Evolutionary conservation across 169 alveolate genomes (phyloP).

Genomic region (Plasmodium gaboni): DNA sequence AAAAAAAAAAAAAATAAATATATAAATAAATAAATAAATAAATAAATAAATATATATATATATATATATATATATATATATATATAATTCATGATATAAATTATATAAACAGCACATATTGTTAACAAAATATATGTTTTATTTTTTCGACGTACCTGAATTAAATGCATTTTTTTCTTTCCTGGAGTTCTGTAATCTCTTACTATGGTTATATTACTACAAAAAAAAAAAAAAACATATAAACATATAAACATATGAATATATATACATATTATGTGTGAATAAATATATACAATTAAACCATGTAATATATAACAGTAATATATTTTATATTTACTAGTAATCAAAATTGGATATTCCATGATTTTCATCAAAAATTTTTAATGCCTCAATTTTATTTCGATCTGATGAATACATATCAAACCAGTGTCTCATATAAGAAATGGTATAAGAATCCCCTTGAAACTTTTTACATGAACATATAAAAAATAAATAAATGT

Average conservation of each 20-base stretch:
- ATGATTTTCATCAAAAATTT: conserved; percentile 59
- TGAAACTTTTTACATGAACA: conserved; percentile 18
- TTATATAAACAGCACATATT: background rate
- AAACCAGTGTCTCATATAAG: conserved; percentile 69
- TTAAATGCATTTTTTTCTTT: conserved; percentile 71
- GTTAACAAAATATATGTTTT: background rate
- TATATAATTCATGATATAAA: background rate
- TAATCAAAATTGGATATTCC: conserved; percentile 67
- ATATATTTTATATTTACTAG: conserved; percentile 23
- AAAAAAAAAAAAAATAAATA: conserved; percentile 15
- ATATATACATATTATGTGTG: background rate
- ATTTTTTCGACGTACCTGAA: conserved; percentile 26
- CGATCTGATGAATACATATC: conserved; percentile 44
- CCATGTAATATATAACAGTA: background rate
- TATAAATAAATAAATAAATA: background rate
- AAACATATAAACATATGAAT: background rate
- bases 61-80: background rate
- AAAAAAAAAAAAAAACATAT: background rate
- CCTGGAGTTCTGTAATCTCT: conserved; percentile 63
- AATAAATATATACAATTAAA: background rate
- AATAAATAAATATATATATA: too few species aligned
- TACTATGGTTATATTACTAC: conserved; percentile 56
- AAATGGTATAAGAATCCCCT: conserved; percentile 71
- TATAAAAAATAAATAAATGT: background rate
- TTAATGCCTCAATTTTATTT: conserved; percentile 30